phyloP scores from a whole-genome alignment of 768 basidiomycete genomes.

The Paxillus involutus region DNA sequence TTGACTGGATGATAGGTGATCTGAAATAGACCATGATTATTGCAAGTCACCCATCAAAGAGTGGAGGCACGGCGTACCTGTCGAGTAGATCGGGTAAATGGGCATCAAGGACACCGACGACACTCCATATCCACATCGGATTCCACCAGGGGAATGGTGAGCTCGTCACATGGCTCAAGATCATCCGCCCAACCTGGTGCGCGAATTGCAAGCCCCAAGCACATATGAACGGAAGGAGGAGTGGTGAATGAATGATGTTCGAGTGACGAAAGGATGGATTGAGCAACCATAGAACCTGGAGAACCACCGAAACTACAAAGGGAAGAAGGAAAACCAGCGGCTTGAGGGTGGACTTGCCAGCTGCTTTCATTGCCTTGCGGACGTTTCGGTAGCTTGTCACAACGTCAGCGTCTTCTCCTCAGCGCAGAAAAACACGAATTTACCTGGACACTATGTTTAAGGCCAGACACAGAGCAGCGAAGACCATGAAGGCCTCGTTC shows the following conservation, averaged over 20 bases:
- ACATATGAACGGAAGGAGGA: slow-evolving; percentile 85
- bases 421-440: not conserved
- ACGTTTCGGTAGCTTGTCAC: slow-evolving; percentile 77
- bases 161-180: slow-evolving; percentile 88
- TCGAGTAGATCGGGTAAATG: slow-evolving; percentile 70
- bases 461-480: slow-evolving; percentile 64
- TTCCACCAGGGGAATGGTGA: slow-evolving; percentile 85
- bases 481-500: slow-evolving; percentile 87
- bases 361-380: slow-evolving; percentile 49
- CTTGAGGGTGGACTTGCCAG: slow-evolving; percentile 39
- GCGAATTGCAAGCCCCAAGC: slow-evolving; percentile 94
- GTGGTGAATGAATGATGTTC: slow-evolving; percentile 69
- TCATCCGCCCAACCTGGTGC: slow-evolving; percentile 89
- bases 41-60: slow-evolving; percentile 5
- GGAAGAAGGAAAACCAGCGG: slow-evolving; percentile 81
- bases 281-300: slow-evolving; percentile 82
- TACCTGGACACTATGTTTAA: slow-evolving; percentile 82
- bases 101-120: slow-evolving; percentile 78
- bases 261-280: slow-evolving; percentile 61
- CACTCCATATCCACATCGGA: slow-evolving; percentile 81
- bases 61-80: slow-evolving; percentile 43
- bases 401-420: slow-evolving; percentile 3
- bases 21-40: slow-evolving; percentile 32
- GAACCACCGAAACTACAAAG: slow-evolving; percentile 64
- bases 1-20: slow-evolving; percentile 73